A percentile compares a stretch with the other conserved stretches of the same genome.
Evolutionary conservation across 1,284 basidiomycete genomes (phyloP).

Genomic region (Jaminaea rosea): DNA sequence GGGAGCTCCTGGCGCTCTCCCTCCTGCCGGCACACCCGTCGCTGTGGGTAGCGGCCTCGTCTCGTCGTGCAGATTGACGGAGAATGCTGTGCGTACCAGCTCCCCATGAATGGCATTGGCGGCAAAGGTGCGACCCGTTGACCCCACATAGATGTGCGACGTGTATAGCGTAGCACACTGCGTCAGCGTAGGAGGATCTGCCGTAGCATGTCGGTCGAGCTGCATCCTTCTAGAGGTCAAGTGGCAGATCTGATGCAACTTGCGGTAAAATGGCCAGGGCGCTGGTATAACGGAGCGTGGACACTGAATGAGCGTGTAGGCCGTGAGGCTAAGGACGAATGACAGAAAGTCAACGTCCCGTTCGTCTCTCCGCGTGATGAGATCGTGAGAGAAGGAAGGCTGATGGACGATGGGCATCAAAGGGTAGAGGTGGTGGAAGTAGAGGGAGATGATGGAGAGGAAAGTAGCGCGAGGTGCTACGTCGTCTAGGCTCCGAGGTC

Average conservation of each 20-base stretch:
- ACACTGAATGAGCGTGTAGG: conserved; percentile 27
- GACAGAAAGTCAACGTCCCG: conserved; percentile 21
- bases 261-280: conserved; percentile 20
- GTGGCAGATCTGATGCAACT: conserved; percentile 30
- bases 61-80: conserved; percentile 25
- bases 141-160: conserved; percentile 34
- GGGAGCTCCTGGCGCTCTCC: not conserved
- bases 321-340: conserved; percentile 25
- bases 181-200: conserved; percentile 22
- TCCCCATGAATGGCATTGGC: conserved; percentile 30
- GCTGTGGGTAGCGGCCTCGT: not conserved
- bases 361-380: conserved; percentile 24
- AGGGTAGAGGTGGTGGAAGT: conserved; percentile 29
- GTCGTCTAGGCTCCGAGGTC: conserved; percentile 26
- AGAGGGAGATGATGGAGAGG: conserved; percentile 21
- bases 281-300: conserved; percentile 24
- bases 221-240: conserved; percentile 25
- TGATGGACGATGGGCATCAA: conserved; percentile 25
- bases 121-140: conserved; percentile 17
- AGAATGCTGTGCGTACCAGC: conserved; percentile 20
- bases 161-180: conserved; percentile 31
- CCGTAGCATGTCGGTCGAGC: conserved; percentile 8
- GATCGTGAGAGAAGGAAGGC: conserved; percentile 22
- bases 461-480: conserved; percentile 29
- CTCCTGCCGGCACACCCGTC: not conserved